Evolutionary conservation across 345 rosid genomes (phyloP), one percentile per base, ranked within the genome.

Genomic region (Gossypium rotundifolium): DNA sequence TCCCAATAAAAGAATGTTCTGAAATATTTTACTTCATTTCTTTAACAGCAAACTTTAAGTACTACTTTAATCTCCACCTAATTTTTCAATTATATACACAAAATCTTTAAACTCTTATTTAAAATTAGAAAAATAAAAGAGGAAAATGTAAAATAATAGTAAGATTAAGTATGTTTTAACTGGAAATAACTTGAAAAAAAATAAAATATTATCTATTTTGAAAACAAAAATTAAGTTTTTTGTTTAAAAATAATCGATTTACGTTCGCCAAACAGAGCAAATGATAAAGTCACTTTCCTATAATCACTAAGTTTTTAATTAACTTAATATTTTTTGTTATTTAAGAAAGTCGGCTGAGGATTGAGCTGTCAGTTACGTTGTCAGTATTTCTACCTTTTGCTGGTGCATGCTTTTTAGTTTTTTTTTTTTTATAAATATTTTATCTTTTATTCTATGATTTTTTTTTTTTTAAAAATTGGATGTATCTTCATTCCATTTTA

Each of bases 301-400:
- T 25, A 64, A 61, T 65, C 80, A 75, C 74, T 70, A 65, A 70
- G 71, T 63, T 38, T 38, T n/a, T 17, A 48, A 18, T 53, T 6
- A 38, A 18, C 59, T 52, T 14, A 1, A 29, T 13, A 7, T 1
- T 61, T 48, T 69, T 77, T 14, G 40, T 67, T 60, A 71, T 46
- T 72, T 67, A 84, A 75, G 75, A 75, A 78, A 73, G 80, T 80
- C 80, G 81, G 87, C 82, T 67, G 55, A 65, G 75, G 69, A 59
- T 85, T 77, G 81, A 81, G 65, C 44, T 61, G 65, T 61, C 65
- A 80, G 79, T 58, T n/a, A n/a, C n/a, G n/a, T n/a, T 79, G 89
- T 85, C 88, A 67, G 59, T 51, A 78, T 68, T 33, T 71, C 57
- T 29, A 71, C 44, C 65, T 12, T 51, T 49, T 70, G 82, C 77